A percentile compares a stretch with the other conserved stretches of the same genome.
These are phyloP conservation scores for Alternaria alternata DNA, from an alignment of 2,329 filamentous ascomycete genomes.

Conservation along the genomic window DNA sequence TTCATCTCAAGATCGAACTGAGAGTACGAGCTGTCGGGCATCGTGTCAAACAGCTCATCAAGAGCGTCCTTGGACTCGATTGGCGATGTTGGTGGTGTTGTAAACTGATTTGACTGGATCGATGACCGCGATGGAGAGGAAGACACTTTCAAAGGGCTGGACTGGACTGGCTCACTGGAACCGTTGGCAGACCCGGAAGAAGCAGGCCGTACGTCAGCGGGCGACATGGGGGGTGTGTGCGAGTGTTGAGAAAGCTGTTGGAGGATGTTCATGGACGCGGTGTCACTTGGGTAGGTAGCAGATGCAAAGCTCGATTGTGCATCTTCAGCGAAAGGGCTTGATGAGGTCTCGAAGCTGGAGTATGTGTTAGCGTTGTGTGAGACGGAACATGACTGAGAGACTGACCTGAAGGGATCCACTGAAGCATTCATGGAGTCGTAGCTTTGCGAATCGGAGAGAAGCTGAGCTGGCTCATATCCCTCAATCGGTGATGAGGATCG, in stretches of 20 bases:
- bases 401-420: slow-evolving; percentile 43
- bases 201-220: slow-evolving; percentile 38
- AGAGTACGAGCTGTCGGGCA: slow-evolving; percentile 44
- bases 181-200: slow-evolving; percentile 36
- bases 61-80: slow-evolving; percentile 43
- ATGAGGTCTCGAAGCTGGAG: slow-evolving; percentile 40
- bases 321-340: slow-evolving; percentile 41
- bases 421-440: slow-evolving; percentile 42
- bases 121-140: slow-evolving; percentile 46
- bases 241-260: slow-evolving; percentile 47
- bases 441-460: slow-evolving; percentile 33
- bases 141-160: slow-evolving; percentile 39
- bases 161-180: slow-evolving; percentile 25
- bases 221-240: slow-evolving; percentile 51
- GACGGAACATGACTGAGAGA: neutral
- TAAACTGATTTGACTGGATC: slow-evolving; percentile 48
- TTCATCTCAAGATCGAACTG: slow-evolving; percentile 52
- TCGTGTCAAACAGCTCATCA: slow-evolving; percentile 45
- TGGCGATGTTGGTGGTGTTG: slow-evolving; percentile 50
- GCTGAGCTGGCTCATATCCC: slow-evolving; percentile 31
- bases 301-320: slow-evolving; percentile 39
- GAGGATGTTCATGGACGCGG: slow-evolving; percentile 44
- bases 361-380: slow-evolving; percentile 23
- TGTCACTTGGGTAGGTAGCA: slow-evolving; percentile 40
- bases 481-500: slow-evolving; percentile 41